Percentiles rank a stretch among this genome's conserved stretches.
Evolutionary conservation across 805 yeast species (phyloP).

Genomic region (Starmera dryadoides): DNA sequence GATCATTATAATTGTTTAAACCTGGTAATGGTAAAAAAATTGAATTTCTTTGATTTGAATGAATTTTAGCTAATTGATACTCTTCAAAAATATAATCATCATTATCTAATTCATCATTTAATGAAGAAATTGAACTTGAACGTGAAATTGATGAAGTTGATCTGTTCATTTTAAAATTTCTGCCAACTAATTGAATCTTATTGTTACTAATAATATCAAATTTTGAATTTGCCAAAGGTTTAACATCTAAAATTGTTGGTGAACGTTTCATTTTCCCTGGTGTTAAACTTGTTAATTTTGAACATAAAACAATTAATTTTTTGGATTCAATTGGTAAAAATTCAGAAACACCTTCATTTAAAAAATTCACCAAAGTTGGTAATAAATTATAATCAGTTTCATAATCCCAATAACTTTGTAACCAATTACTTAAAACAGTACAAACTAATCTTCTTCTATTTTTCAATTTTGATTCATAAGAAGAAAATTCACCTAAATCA

Average conservation of each 20-base stretch:
- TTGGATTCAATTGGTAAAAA: slow-evolving; percentile 61
- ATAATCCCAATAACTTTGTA: slow-evolving; percentile 84
- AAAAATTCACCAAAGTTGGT: slow-evolving; percentile 68
- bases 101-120: slow-evolving; percentile 19
- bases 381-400: slow-evolving; percentile 51
- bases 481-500: slow-evolving; percentile 29
- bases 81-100: slow-evolving; percentile 49
- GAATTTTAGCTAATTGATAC: slow-evolving; percentile 44
- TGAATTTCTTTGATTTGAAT: slow-evolving; percentile 35
- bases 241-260: slow-evolving; percentile 4
- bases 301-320: slow-evolving; percentile 52
- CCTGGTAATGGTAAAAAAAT: slow-evolving; percentile 19
- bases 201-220: neutral
- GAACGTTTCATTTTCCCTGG: slow-evolving; percentile 33
- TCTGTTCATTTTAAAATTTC: slow-evolving; percentile 32
- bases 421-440: slow-evolving; percentile 72
- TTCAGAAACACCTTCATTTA: slow-evolving; percentile 66
- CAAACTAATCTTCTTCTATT: slow-evolving; percentile 63
- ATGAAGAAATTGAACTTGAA: slow-evolving; percentile 25
- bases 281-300: slow-evolving; percentile 50
- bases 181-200: slow-evolving; percentile 40
- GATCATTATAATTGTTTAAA: slow-evolving; percentile 13
- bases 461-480: slow-evolving; percentile 30
- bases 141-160: slow-evolving; percentile 27
- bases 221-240: neutral